Evolutionary conservation across 2,329 filamentous ascomycete species (phyloP), one percentile per base, ranked within the genome.

Genomic region (Aspergillus brasiliensis): DNA sequence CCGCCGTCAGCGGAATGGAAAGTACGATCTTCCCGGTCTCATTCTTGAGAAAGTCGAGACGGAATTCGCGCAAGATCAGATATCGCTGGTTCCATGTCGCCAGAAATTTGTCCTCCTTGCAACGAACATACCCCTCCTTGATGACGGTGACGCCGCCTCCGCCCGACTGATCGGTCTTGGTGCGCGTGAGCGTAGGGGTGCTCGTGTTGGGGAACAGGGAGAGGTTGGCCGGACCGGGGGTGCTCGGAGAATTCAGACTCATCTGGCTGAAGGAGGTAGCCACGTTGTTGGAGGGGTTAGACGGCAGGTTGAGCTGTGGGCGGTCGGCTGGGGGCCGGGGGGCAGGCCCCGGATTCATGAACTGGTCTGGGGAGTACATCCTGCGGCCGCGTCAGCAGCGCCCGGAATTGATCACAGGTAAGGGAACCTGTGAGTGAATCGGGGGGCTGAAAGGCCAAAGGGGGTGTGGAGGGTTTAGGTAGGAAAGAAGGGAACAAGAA

Each of bases 261-360:
- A 94, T 86, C 71, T 88, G 90, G 52, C 71, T 72, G 59, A 81
- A 80, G 60, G 89, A 89, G 82, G 94, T 91, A 23, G 74, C 69
- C 78, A 88, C 93, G 64, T 88, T 82, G 74, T 17, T 28, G 25
- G 88, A 91, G 69, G 81, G 63, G 87, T 85, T 73, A 86, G 90
- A 62, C 89, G 92, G 44, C 62, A 96, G 84, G 70, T 88, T 88
- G 67, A 97, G 86, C 72, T 91, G 89, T 62, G 92, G 91, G 70
- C 91, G 87, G 72, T 95, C 91, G 61, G 85, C 88, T 19, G 94
- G 95, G 62, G 95, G 94, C 71, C 91, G 89, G 66, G 95, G 95
- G 67, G 95, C 94, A 69, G 95, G 94, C 66, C 95, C 92, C 63
- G 95, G 92, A 78, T 98, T 98, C 91, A 98, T 96, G 81, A 98